Evolutionary conservation across 768 basidiomycete species (phyloP), one percentile per base, ranked within the genome.

Genomic region (Trametes punicea): DNA sequence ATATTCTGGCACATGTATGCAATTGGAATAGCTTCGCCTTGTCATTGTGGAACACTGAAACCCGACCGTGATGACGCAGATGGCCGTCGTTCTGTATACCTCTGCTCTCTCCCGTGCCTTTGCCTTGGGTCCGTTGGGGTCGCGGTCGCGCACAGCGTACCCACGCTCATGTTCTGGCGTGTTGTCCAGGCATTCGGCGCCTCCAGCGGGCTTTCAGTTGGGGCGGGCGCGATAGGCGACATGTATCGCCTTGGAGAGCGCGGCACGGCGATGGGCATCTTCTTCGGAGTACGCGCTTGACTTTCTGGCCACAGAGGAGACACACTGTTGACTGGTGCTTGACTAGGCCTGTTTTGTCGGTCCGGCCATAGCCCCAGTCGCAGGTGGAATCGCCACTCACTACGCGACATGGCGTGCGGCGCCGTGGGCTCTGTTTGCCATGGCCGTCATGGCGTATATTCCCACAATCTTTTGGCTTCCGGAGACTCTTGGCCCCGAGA

Each of bases 401-500:
- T 85, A 85, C 57, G 76, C 75, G 27, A 86, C 87, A 0, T 90
- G 88, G 87, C 77, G 87, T 0, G 59, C 74, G 2, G 78, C 86
- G 69, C 85, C 89, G 63, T 63, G 69, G 6, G 61, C 64, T 0
- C 55, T 88, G 1, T 78, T 76, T 3, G 30, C 73, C 0, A 66
- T 71, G 33, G 78, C 77, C 3, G 27, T 79, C 0, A 8, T 75
- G 0, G 69, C 73, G 2, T 72, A 80, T 34, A 8, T 76, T 7
- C 55, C 70, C 6, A 72, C 86, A 33, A 45, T 66, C 1, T 38
- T 77, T 2, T 75, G 75, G 51, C 75, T 87, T n/a, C 86, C 86
- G 0, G 87, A 89, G 62, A 88, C 87, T 2, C 80, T 77, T 45
- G 81, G 84, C 62, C 85, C 86, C 11, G 55, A 23, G 11, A 39